Evolutionary conservation across 345 rosid genomes (phyloP).

Genomic region (Firmiana major): DNA sequence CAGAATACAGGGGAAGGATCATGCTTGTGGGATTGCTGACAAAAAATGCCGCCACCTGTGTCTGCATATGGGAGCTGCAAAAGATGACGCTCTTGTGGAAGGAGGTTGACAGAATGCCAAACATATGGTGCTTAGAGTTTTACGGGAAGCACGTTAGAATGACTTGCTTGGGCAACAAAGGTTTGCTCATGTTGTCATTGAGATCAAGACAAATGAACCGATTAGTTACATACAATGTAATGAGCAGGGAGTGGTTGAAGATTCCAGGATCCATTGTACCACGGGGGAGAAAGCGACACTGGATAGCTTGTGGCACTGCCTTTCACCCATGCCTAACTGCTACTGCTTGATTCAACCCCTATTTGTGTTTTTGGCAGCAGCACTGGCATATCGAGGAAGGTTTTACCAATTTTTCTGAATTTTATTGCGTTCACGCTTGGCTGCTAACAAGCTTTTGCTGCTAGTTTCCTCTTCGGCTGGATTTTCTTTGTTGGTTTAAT

Average conservation of each 20-base stretch:
- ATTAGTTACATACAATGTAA: constrained; percentile 68
- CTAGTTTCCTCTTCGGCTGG: neutral
- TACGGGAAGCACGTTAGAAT: constrained; percentile 98
- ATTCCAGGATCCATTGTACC: constrained; percentile 83
- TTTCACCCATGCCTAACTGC: constrained; percentile 78
- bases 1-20: constrained; percentile 74
- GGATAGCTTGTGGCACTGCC: constrained; percentile 94
- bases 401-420: neutral
- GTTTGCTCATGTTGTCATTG: constrained; percentile 89
- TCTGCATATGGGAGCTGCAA: constrained; percentile 99
- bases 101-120: constrained; percentile 99
- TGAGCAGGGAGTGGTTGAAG: constrained; percentile 75
- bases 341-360: constrained; percentile 37
- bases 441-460: constrained; percentile 18
- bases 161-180: constrained; percentile 98
- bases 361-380: constrained; percentile 15
- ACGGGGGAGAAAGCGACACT: constrained; percentile 68
- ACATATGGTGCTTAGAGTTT: constrained; percentile 98
- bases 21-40: constrained; percentile 91
- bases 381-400: neutral
- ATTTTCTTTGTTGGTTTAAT: constrained; percentile 1
- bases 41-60: constrained; percentile 95
- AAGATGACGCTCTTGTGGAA: constrained; percentile 99
- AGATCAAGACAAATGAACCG: constrained; percentile 90
- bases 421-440: neutral